Percentiles rank a stretch among this genome's conserved stretches.
Conservation (phyloP, 2,329 filamentous ascomycete genomes). For the Xylariaceae sp. region DNA sequence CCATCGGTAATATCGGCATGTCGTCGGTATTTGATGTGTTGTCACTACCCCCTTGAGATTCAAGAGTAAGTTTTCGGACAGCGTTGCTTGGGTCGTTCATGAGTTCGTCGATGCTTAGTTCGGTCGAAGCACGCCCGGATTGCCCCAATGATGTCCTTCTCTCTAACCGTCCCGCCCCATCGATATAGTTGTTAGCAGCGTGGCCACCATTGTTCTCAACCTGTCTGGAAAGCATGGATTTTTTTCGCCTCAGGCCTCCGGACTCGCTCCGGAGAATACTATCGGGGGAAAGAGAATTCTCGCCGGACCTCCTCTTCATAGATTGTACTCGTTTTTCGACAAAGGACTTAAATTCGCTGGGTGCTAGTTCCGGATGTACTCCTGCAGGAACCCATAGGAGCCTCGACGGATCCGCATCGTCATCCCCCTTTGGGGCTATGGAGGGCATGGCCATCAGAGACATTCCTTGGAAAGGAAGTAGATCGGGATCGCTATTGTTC, state of each 20-base stretch:
- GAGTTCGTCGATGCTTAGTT: conserved; percentile 72
- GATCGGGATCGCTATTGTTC: conserved; percentile 66
- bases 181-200: conserved; percentile 61
- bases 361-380: conserved; percentile 89
- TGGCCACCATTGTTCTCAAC: conserved; percentile 65
- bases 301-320: conserved; percentile 78
- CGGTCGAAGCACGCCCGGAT: conserved; percentile 44
- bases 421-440: conserved; percentile 63
- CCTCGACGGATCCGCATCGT: conserved; percentile 80
- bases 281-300: conserved; percentile 57
- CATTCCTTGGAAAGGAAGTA: conserved; percentile 64
- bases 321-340: conserved; percentile 88
- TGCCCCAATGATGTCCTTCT: conserved; percentile 59
- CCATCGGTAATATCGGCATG: conserved; percentile 77
- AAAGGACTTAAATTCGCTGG: conserved; percentile 94
- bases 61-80: conserved; percentile 62
- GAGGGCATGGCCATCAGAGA: conserved; percentile 64
- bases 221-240: conserved; percentile 91
- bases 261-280: conserved; percentile 48
- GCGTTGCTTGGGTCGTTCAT: conserved; percentile 72
- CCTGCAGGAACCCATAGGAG: conserved; percentile 94
- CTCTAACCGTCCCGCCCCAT: conserved; percentile 76
- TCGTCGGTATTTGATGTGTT: conserved; percentile 54
- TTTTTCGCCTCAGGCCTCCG: conserved; percentile 72
- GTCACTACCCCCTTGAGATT: conserved; percentile 39